Evolutionary conservation across 2,329 filamentous ascomycete species (phyloP), one percentile per base, ranked within the genome.

Genomic region (Phialophora macrospora): DNA sequence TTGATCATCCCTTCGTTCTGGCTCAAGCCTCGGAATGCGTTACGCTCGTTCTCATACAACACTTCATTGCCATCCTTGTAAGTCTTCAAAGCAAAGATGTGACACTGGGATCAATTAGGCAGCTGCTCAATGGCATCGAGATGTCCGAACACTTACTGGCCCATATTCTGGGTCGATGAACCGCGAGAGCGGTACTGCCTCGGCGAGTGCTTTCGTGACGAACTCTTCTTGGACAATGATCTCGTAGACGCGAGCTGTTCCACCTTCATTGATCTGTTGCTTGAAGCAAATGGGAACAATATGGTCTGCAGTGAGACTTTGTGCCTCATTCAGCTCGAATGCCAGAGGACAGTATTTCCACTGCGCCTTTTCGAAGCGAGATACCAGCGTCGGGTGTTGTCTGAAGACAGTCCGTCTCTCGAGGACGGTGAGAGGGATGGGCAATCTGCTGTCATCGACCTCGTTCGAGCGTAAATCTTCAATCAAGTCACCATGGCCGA

Each of bases 11-110:
- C 64, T 5, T 68, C 46, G 8, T 73, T 34, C 8, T 66, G 49
- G 17, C 62, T 44, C 8, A 79, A 62, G 0, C 60, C 71, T 0
- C 55, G 55, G 44, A 77, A 79, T 2, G 76, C 75, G 0, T 71
- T 44, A 28, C 65, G 74, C 64, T 79, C 77, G 4, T 62, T 28
- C 1, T 74, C 66, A 62, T 71, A 79, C 2, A 72, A 30, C 1
- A 55, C 24, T 44, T 67, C 52, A 4, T 70, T 69, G 6, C 67
- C 58, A 4, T 68, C 55, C 0, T 24, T 26, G 48, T 72, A 77
- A 0, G 72, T 67, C 55, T 78, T 78, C 3, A 77, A 22, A 0
- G 72, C 75, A 51, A 78, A 72, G 46, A 73, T 59, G 30, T 76
- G 77, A n/a, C 55, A 48, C 55, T 59, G 55, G 17, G 14, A 46